Conservation (phyloP, 768 basidiomycete species). For the Mrakia gelida region DNA sequence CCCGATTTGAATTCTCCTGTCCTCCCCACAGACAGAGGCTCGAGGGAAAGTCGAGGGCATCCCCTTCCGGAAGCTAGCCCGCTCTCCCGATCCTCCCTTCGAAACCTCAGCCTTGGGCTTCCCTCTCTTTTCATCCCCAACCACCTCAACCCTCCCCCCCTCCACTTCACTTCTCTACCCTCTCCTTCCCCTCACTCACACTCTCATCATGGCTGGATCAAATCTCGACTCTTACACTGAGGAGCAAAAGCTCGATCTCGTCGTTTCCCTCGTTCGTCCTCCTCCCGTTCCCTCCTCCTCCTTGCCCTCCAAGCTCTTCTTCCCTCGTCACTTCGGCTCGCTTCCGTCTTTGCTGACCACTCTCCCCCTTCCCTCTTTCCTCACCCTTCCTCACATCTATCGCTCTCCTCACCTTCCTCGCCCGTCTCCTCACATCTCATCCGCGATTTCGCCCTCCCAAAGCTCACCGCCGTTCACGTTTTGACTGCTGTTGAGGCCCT, state of each 20-base stretch:
- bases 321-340: background rate
- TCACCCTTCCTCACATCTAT: too few relatives aligned
- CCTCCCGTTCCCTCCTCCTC: background rate
- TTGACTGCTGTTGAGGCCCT: constrained; percentile 20
- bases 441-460: background rate
- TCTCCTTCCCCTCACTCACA: background rate
- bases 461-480: constrained; percentile 21
- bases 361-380: background rate
- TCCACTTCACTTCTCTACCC: background rate
- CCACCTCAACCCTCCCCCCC: too few relatives aligned
- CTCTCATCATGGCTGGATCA: background rate
- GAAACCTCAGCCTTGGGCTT: too few relatives aligned
- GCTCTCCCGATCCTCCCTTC: too few relatives aligned
- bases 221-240: background rate
- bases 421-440: background rate
- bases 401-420: too few relatives aligned
- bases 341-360: background rate
- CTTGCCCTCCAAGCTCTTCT: background rate
- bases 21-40: too few relatives aligned
- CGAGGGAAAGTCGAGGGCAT: too few relatives aligned
- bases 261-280: constrained; percentile 20
- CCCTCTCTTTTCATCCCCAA: too few relatives aligned
- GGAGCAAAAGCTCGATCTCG: constrained; percentile 27
- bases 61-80: too few relatives aligned
- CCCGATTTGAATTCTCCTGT: too few relatives aligned